These are phyloP conservation scores for Acanthamoeba royreba DNA, from an alignment of 208 protist genomes.

Conservation along the genomic window DNA sequence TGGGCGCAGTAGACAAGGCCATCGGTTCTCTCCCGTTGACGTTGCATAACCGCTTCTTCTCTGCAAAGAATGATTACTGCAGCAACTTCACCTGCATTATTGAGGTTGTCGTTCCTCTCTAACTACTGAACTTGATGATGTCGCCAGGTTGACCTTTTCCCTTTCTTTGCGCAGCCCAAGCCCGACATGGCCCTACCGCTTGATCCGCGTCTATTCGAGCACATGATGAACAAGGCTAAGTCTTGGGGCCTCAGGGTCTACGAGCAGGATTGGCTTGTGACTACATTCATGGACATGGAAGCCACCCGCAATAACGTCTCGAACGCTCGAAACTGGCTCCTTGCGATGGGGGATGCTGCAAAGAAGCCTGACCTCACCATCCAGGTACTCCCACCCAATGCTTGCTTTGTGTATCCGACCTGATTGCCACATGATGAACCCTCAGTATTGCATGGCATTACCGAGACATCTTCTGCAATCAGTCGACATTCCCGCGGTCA, in stretches of 20 bases:
- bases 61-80: constrained; percentile 17
- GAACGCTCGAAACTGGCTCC: neutral
- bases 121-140: neutral
- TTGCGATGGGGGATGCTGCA: constrained; percentile 32
- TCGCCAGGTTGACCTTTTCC: neutral
- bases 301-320: neutral
- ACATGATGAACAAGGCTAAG: constrained; percentile 35
- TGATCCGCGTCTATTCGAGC: neutral
- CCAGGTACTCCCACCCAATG: neutral
- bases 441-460: constrained; percentile 41
- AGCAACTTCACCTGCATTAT: neutral
- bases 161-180: neutral
- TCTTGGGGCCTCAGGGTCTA: neutral
- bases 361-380: neutral
- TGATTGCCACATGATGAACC: neutral
- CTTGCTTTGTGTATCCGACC: neutral
- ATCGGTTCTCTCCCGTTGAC: neutral
- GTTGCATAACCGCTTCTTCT: constrained; percentile 9
- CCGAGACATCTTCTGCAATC: constrained; percentile 23
- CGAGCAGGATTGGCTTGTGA: constrained; percentile 35
- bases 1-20: neutral
- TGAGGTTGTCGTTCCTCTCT: neutral
- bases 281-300: neutral
- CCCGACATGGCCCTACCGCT: constrained; percentile 36
- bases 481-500: neutral